Percentiles rank a stretch among this genome's conserved stretches.
phyloP scores from a whole-genome alignment of 2,329 filamentous ascomycete genomes.

The Sphaerostilbella broomeana region DNA sequence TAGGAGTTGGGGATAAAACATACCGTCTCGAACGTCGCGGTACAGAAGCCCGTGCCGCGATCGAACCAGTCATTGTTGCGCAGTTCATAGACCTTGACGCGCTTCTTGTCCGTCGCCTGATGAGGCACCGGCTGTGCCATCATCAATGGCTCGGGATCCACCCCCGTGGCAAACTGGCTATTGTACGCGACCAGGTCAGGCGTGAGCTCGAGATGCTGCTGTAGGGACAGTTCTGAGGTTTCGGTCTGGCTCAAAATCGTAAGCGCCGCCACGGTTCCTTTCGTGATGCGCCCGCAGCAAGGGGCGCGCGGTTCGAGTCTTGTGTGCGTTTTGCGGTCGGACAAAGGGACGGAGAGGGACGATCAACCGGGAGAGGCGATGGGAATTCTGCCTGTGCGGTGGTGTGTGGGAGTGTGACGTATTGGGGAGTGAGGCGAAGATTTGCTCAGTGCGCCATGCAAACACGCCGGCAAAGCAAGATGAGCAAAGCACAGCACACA shows the following conservation, averaged over 20 bases:
- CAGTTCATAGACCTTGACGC: conserved; percentile 98
- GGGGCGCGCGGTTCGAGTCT: conserved; percentile 14
- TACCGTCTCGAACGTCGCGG: conserved; percentile 68
- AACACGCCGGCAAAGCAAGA: too few species aligned
- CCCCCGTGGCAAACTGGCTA: conserved; percentile 42
- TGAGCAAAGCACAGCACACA: conserved; percentile 7
- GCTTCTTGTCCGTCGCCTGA: conserved; percentile 59
- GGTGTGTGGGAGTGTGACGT: not conserved
- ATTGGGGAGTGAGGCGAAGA: conserved; percentile 15
- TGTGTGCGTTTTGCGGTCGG: conserved; percentile 11
- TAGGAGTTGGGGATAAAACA: conserved; percentile 26
- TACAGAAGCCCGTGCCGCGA: conserved; percentile 92
- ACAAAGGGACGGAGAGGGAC: not conserved
- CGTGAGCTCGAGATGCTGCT: conserved; percentile 53
- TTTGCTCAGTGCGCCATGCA: conserved; percentile 30
- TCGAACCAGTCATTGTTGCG: conserved; percentile 99
- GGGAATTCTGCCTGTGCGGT: not conserved
- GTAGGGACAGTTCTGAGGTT: conserved; percentile 48
- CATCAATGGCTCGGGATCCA: conserved; percentile 56
- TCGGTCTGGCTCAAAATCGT: conserved; percentile 48
- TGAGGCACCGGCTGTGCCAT: conserved; percentile 67
- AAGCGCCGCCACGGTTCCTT: conserved; percentile 49
- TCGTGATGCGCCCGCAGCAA: conserved; percentile 21
- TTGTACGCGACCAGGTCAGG: conserved; percentile 46
- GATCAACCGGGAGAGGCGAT: not conserved